Conservation (phyloP, 306 rosid species). For the Malus sylvestris region DNA sequence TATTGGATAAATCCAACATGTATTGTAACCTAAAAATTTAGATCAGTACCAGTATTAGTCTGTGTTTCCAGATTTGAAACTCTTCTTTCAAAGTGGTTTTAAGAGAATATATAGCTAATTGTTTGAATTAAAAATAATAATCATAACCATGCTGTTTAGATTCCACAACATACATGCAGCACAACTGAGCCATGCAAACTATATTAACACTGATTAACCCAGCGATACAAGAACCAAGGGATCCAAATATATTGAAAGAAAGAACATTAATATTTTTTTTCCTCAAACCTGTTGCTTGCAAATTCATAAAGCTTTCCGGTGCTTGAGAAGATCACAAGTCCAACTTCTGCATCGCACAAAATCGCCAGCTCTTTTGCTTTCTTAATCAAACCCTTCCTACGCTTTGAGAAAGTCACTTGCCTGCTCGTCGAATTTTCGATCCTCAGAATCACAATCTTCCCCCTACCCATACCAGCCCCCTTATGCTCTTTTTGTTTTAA, state of each 20-base stretch:
- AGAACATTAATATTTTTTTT: background rate
- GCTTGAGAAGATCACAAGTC: slow-evolving; percentile 67
- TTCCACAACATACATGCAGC: background rate
- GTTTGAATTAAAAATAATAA: too few species aligned
- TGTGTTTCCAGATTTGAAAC: background rate
- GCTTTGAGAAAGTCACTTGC: slow-evolving; percentile 92
- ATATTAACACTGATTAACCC: background rate
- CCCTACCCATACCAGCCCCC: slow-evolving; percentile 55
- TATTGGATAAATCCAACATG: too few species aligned
- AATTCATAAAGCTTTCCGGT: slow-evolving; percentile 73
- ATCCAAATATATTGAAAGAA: background rate
- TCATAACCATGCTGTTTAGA: background rate
- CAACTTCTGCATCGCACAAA: slow-evolving; percentile 85
- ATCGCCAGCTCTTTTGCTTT: slow-evolving; percentile 77
- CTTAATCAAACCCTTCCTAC: slow-evolving; percentile 85
- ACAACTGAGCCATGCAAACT: background rate
- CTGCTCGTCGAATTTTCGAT: slow-evolving; percentile 69
- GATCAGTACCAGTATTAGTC: background rate
- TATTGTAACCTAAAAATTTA: background rate
- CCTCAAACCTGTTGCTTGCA: slow-evolving; percentile 57
- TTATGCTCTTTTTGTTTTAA: slow-evolving; percentile 11
- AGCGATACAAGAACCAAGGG: background rate
- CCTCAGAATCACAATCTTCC: slow-evolving; percentile 79
- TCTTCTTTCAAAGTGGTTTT: background rate
- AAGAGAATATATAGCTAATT: background rate